Evolutionary conservation across 352 stramenopile genomes (phyloP), one percentile per base, ranked within the genome.

Genomic region (Phytophthora pini): DNA sequence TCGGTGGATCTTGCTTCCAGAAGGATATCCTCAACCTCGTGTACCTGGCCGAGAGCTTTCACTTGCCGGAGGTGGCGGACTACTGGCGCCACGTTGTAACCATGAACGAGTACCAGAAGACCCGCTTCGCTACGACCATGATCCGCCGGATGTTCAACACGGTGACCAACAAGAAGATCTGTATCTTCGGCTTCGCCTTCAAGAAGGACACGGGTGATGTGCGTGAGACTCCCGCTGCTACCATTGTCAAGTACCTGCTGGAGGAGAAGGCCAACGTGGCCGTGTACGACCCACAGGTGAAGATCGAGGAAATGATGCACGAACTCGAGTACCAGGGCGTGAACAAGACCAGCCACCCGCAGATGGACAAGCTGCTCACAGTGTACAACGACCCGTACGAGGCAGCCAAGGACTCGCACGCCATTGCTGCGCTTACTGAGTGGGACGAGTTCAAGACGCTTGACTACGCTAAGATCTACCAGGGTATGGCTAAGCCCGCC

Each of bases 61-160:
- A 98, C 45, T 74, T 99, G 53, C 84, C 97, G 6, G 97, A 99
- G 68, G 98, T 99, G 55, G 98, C 98, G 22, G 95, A 98, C 31
- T 99, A 99, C 83, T 99, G 98, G 98, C 90, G 98, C 53, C 89
- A 98, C 64, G 98, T 99, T 15, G 97, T 99, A 53, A 82, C 87
- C 22, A 99, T 99, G 95, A 99, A 99, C 87, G 97, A 99, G 59
- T 99, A 98, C 82, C 98, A 99, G 80, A 99, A 99, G 90, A 92
- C 92, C 27, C 92, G 98, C n/a, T 99, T 99, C 74, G 97, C 94
- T 5, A 92, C 97, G 61, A 98, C 96, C 46, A 99, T 99, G 77
- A 96, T 99, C 46, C 76, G 83, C 11, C 84, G 83, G 40, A 99
- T 99, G 97, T 99, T 99, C 77, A 99, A 99, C 89, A 99, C 97